Evolutionary conservation across 2,329 filamentous ascomycete species (phyloP).

Genomic region (Cladosporium sp.): DNA sequence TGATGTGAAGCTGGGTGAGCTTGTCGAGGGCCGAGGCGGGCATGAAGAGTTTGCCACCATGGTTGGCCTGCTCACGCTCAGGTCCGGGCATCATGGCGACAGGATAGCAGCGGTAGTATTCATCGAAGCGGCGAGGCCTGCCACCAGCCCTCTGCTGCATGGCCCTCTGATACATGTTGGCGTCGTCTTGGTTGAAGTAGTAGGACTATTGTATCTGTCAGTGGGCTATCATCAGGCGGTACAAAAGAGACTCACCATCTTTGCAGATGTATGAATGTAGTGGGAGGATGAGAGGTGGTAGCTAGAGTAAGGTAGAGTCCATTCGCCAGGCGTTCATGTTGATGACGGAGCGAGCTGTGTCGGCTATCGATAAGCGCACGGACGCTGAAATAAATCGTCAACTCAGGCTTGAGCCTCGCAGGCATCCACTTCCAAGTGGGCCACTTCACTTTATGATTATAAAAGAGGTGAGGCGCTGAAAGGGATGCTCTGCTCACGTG

Average conservation of each 20-base stretch:
- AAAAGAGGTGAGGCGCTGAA: not conserved
- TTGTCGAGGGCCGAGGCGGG: slow-evolving; percentile 97
- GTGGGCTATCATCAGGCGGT: not conserved
- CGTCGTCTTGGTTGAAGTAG: slow-evolving; percentile 54
- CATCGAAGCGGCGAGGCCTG: slow-evolving; percentile 80
- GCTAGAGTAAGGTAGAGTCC: not conserved
- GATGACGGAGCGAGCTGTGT: slow-evolving; percentile 4
- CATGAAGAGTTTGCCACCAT: slow-evolving; percentile 95
- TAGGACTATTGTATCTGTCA: slow-evolving; percentile 26
- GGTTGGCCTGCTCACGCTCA: slow-evolving; percentile 86
- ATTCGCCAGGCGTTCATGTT: not conserved
- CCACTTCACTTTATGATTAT: not conserved
- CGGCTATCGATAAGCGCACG: slow-evolving; percentile 7
- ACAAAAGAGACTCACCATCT: not conserved
- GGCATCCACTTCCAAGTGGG: not conserved
- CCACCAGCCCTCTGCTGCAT: slow-evolving; percentile 51
- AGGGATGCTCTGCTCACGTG: not conserved
- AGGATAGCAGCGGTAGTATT: slow-evolving; percentile 97
- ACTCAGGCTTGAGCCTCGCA: not conserved
- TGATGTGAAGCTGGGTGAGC: slow-evolving; percentile 90
- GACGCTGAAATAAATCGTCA: not conserved
- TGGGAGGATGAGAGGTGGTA: not conserved
- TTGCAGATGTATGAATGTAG: slow-evolving; percentile 2
- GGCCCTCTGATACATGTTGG: slow-evolving; percentile 55
- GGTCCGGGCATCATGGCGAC: slow-evolving; percentile 90